Evolutionary conservation across 2,329 filamentous ascomycete species (phyloP), one percentile per base, ranked within the genome.

Genomic region (Proliferodiscus dingleyae): DNA sequence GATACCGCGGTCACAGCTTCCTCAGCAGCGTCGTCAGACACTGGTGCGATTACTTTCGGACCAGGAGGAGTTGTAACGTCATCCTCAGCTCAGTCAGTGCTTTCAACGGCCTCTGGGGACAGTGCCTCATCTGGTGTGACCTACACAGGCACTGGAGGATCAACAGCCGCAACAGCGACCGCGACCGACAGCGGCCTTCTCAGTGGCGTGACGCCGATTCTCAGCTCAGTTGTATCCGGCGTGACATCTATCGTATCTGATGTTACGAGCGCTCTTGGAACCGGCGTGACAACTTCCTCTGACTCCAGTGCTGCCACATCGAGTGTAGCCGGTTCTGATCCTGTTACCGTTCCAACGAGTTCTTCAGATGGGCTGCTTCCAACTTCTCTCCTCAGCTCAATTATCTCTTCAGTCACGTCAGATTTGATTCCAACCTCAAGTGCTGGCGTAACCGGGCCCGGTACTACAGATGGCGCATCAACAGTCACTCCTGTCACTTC

Each of bases 1-100:
- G 29, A 5, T 5, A 32, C 29, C 5, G 13, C n/a, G 15, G 9
- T n/a, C 7, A 9, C 29, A 44, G 42, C 42, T 11, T 37, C 49
- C 6, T 36, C 51, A 2, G 42, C 48, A 23, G n/a, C 52, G 26
- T 26, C 43, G 19, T 52, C 54, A 15, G 19, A 16, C 19, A 46
- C 39, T 18, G 36, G 50, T 45, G 61, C 46, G 21, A 63, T 63
- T 34, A 56, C 55, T 6, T 60, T 63, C 45, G 54, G 54, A 9
- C 61, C 61, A 18, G 56, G 59, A 39, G 59, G 59, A 47, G 47
- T 63, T 30, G 29, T 61, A n/a, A 53, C 51, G 37, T 46, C 41
- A 6, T 45, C 55, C 16, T 42, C 46, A 5, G 39, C 46, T 26
- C 36, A 28, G 8, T 13, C 30, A 16, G 32, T 36, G 3, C 32